phyloP scores from a whole-genome alignment of 345 rosid species.

The Pistacia integerrima region DNA sequence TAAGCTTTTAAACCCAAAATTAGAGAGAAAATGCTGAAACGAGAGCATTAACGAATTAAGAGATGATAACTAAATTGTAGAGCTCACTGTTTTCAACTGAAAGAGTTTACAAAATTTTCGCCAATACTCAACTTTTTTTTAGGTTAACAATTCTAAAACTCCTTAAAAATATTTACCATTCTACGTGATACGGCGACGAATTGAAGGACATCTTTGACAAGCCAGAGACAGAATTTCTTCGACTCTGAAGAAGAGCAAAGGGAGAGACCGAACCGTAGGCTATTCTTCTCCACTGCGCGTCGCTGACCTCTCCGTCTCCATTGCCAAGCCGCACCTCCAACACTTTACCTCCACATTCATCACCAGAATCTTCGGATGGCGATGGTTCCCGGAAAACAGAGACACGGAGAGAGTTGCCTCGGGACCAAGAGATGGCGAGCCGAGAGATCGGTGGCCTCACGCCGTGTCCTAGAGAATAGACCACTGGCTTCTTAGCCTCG shows the following conservation, averaged over 20 bases:
- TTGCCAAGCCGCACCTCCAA: conserved; percentile 65
- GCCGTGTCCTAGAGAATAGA: conserved; percentile 67
- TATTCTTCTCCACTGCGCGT: conserved; percentile 75
- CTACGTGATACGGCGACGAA: conserved; percentile 59
- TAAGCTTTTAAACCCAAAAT: not conserved
- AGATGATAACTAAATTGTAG: too few species aligned
- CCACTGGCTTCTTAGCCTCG: conserved; percentile 33
- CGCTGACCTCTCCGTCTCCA: conserved; percentile 65
- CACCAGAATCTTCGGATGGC: conserved; percentile 26
- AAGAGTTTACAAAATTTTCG: too few species aligned
- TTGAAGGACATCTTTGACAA: conserved; percentile 57
- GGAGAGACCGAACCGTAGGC: conserved; percentile 88
- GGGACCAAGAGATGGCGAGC: conserved; percentile 80
- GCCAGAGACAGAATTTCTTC: conserved; percentile 58
- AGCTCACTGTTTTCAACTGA: too few species aligned
- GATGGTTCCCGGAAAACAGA: conserved; percentile 49
- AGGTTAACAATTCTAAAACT: not conserved
- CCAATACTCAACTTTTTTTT: too few species aligned
- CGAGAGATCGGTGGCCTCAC: conserved; percentile 66
- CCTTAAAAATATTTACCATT: conserved; percentile 50
- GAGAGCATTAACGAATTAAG: too few species aligned
- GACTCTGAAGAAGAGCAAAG: conserved; percentile 83
- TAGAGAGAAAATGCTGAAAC: not conserved
- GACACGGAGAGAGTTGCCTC: conserved; percentile 83
- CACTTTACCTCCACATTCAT: conserved; percentile 58